Percentiles rank a stretch among this genome's conserved stretches.
phyloP scores from a whole-genome alignment of 495 filamentous ascomycete species.

The Massariosphaeria phaeospora region DNA sequence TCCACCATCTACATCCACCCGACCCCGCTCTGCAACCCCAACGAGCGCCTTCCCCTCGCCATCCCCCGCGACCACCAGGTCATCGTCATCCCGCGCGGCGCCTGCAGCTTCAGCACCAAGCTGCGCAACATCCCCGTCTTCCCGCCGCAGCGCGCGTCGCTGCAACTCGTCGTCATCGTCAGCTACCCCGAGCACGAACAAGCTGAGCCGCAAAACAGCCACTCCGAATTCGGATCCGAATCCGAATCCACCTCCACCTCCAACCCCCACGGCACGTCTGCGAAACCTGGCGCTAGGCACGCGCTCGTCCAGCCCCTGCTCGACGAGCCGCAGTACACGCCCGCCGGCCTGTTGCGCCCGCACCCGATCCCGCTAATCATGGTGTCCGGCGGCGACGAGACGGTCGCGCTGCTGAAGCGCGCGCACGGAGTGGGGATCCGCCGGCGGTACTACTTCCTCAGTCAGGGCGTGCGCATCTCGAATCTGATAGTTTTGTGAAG shows the following conservation, averaged over 20 bases:
- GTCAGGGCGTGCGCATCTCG: constrained; percentile 69
- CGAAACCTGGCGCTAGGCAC: neutral
- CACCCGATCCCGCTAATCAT: constrained; percentile 78
- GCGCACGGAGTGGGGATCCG: constrained; percentile 64
- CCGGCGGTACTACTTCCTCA: constrained; percentile 73
- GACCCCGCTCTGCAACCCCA: constrained; percentile 63
- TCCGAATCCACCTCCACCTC: neutral
- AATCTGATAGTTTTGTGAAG: constrained; percentile 69
- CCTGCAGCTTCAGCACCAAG: constrained; percentile 80
- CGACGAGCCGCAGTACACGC: constrained; percentile 67
- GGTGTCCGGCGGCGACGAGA: constrained; percentile 69
- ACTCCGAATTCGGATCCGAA: neutral
- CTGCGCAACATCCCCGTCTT: constrained; percentile 76
- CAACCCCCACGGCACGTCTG: too few relatives aligned
- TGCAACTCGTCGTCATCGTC: constrained; percentile 81
- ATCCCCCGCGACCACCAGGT: constrained; percentile 66
- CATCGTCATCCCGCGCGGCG: constrained; percentile 77
- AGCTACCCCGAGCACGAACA: constrained; percentile 52
- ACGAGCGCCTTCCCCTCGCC: constrained; percentile 54
- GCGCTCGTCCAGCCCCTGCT: constrained; percentile 65
- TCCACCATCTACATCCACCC: constrained; percentile 64
- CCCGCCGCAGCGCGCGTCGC: constrained; percentile 49
- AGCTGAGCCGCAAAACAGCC: constrained; percentile 4
- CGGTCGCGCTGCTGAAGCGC: constrained; percentile 56
- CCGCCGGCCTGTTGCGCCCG: constrained; percentile 64